Percentiles rank a stretch among this genome's conserved stretches.
Conservation (phyloP, 2,329 filamentous ascomycete species). For the Lasiodiplodia citricola region DNA sequence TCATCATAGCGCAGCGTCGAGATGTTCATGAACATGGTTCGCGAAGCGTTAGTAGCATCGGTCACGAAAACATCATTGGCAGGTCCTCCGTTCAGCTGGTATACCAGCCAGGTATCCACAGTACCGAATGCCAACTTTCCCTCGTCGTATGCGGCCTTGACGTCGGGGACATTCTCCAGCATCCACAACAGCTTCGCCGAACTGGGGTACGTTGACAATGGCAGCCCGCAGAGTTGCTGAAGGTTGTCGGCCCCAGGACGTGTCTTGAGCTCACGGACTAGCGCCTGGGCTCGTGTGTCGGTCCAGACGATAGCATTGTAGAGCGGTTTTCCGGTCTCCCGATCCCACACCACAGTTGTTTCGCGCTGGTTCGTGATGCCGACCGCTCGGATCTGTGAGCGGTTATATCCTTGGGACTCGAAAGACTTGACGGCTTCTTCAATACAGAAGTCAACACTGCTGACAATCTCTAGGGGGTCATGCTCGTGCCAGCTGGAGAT, state of each 20-base stretch:
- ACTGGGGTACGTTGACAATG: constrained; percentile 81
- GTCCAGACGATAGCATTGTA: constrained; percentile 85
- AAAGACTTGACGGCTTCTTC: constrained; percentile 73
- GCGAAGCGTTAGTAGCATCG: constrained; percentile 79
- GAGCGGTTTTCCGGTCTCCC: constrained; percentile 74
- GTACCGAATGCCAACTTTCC: constrained; percentile 78
- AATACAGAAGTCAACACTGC: constrained; percentile 75
- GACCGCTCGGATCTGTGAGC: constrained; percentile 70
- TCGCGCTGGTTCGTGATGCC: constrained; percentile 87
- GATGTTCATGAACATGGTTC: constrained; percentile 90
- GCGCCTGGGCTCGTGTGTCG: constrained; percentile 73
- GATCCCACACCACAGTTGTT: constrained; percentile 81
- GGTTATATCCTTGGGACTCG: constrained; percentile 65
- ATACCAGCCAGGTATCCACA: constrained; percentile 82
- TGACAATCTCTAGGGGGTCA: constrained; percentile 73
- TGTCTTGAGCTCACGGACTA: constrained; percentile 76
- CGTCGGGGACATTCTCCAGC: constrained; percentile 68
- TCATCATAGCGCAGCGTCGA: constrained; percentile 77
- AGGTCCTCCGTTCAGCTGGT: constrained; percentile 73
- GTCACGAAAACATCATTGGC: constrained; percentile 73
- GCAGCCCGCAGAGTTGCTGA: constrained; percentile 72
- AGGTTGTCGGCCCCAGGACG: constrained; percentile 69
- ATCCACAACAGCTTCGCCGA: constrained; percentile 84
- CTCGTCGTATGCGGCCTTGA: constrained; percentile 72
- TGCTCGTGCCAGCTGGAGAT: constrained; percentile 78